Base-by-base conservation (phyloP, 352 stramenopile genomes). In the Pythium grandisporangium region DNA sequence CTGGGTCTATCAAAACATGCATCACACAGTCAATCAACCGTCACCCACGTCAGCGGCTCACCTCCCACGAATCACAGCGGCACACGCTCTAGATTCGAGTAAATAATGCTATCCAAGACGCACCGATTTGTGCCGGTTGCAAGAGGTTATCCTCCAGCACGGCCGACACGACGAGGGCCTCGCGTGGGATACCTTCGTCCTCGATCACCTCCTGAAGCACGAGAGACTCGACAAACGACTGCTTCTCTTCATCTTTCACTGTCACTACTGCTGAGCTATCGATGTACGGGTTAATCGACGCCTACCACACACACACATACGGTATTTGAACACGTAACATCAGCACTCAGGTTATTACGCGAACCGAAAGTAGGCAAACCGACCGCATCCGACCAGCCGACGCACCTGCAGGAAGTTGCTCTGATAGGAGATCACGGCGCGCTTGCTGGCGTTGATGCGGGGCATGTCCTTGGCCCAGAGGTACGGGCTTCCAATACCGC, bases 391-490 rank as follows among this genome's bases (percentile, higher is more conserved):
- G n/a, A n/a, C 2, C 22, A 37, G 10, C 1, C 2, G 5, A 38
- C 16, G 5, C 38, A 73, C 58, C 53, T 71, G 61, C 5, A 89
- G 44, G 27, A 89, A 83, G 48, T 89, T 89, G 27, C 72, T 74
- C 25, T 49, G 44, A 33, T 69, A 76, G 1, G 36, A 49, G 0
- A 56, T 55, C 20, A 70, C 49, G 7, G 67, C 42, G 6, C 37
- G 35, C 42, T 83, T 86, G 37, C 46, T 71, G 4, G 49, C 57
- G 30, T 89, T 62, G 26, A 89, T 66, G 37, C 76, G 70, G 25
- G 76, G 71, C 35, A 89, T 59, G 19, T 89, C 71, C 40, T 79
- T 83, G 10, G 68, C 63, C 76, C 73, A 89, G 29, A 84, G 35
- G 26, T 68, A 65, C 22, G 76, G 60, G 21, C 73, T 81, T 3